Conservation (phyloP, 2,329 filamentous ascomycete species). For the Verticillium longisporum region DNA sequence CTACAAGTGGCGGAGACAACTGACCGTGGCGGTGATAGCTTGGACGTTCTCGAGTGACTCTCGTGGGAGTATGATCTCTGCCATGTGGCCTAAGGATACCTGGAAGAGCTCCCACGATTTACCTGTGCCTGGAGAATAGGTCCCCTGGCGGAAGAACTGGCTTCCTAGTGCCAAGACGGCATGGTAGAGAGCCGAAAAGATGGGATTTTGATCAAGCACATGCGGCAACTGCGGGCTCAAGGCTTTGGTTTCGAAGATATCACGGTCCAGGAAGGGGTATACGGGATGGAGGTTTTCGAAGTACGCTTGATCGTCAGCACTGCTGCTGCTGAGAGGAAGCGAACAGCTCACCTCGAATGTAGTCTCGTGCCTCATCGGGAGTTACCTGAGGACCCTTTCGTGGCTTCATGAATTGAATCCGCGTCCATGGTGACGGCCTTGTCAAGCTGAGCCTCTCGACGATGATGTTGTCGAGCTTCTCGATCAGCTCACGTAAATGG, state of each 20-base stretch:
- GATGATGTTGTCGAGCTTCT: conserved; percentile 10
- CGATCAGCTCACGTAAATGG: conserved; percentile 8
- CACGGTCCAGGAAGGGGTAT: conserved; percentile 26
- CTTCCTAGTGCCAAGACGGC: conserved; percentile 22
- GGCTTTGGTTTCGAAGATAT: conserved; percentile 5
- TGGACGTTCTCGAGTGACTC: conserved; percentile 1
- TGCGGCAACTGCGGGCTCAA: neutral
- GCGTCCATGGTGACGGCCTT: neutral
- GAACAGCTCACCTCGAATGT: neutral
- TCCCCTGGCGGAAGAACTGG: conserved; percentile 19
- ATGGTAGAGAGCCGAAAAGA: conserved; percentile 26
- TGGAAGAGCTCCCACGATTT: conserved; percentile 14
- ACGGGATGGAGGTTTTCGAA: conserved; percentile 27
- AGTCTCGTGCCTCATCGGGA: neutral
- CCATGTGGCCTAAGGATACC: conserved; percentile 11
- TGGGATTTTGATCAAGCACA: conserved; percentile 3
- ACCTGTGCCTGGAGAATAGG: conserved; percentile 10
- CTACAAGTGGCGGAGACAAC: neutral
- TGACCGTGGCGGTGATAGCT: conserved; percentile 3
- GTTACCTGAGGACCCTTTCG: neutral
- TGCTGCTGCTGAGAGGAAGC: too few species aligned
- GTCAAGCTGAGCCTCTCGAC: neutral
- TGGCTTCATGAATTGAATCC: neutral
- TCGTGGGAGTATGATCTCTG: conserved; percentile 9
- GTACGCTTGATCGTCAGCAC: conserved; percentile 17